Evolutionary conservation across 768 basidiomycete genomes (phyloP).

Genomic region (Leucosporidium creatinivorum): DNA sequence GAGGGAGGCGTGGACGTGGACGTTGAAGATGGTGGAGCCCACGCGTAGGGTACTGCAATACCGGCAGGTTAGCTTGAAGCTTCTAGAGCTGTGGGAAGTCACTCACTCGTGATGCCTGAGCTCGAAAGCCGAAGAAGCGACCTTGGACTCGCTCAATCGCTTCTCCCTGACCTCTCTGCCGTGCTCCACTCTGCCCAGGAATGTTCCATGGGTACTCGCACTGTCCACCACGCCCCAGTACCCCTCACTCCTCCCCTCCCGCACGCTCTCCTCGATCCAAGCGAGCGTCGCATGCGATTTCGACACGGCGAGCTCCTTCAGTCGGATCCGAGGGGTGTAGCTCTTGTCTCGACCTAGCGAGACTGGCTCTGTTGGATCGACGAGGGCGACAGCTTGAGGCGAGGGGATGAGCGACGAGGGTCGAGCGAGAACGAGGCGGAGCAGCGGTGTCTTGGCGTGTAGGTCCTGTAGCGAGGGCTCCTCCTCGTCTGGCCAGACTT

Average conservation of each 20-base stretch:
- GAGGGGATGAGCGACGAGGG: constrained; percentile 9
- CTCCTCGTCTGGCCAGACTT: constrained; percentile 24
- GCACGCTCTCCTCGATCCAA: constrained; percentile 46
- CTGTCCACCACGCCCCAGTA: constrained; percentile 74
- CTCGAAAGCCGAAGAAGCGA: not conserved
- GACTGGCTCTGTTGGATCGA: constrained; percentile 56
- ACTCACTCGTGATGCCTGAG: constrained; percentile 30
- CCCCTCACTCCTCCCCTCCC: constrained; percentile 43
- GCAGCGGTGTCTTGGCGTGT: constrained; percentile 13
- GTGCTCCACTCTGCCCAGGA: not conserved
- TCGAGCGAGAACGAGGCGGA: constrained; percentile 28
- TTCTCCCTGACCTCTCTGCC: not conserved
- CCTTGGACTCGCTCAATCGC: constrained; percentile 12
- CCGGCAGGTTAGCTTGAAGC: not conserved
- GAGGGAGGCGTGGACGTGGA: constrained; percentile 29
- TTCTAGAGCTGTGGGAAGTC: not conserved
- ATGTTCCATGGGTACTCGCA: constrained; percentile 80
- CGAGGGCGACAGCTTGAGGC: constrained; percentile 48
- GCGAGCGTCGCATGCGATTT: constrained; percentile 70
- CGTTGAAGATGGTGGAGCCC: constrained; percentile 21
- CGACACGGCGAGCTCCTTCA: constrained; percentile 78
- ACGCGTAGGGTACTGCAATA: constrained; percentile 5
- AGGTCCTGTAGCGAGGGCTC: not conserved
- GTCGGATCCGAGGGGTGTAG: constrained; percentile 54
- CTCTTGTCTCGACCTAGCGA: constrained; percentile 68